These are phyloP conservation scores for Rhizophora mangle DNA, from an alignment of 345 rosid species.

Conservation along the genomic window DNA sequence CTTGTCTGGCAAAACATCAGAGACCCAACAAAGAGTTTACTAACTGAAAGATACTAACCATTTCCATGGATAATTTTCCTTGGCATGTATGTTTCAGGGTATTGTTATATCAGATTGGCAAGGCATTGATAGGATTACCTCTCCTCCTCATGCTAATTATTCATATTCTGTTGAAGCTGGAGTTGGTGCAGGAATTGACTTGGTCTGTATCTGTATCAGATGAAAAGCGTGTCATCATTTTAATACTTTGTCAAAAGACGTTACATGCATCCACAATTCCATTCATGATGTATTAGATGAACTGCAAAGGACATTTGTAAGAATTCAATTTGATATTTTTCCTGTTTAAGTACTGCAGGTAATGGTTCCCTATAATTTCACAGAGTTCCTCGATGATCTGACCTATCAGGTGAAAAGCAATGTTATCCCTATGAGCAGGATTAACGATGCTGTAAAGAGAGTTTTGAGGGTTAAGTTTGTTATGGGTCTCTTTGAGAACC, in stretches of 20 bases:
- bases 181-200: conserved; percentile 30
- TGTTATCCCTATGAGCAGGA: conserved; percentile 26
- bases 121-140: conserved; percentile 30
- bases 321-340: not conserved
- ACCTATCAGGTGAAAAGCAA: conserved; percentile 24
- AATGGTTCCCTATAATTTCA: conserved; percentile 27
- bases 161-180: conserved; percentile 28
- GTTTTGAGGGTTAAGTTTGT: conserved; percentile 24
- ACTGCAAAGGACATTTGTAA: not conserved
- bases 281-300: not conserved
- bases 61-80: not conserved
- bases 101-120: conserved; percentile 30
- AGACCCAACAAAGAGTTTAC: no score
- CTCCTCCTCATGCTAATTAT: conserved; percentile 29
- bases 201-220: conserved; percentile 14
- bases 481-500: conserved; percentile 31
- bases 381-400: conserved; percentile 24
- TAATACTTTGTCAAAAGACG: no score
- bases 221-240: no score
- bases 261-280: not conserved
- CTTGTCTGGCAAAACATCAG: no score
- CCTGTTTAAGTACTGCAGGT: conserved; percentile 12
- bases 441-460: conserved; percentile 24
- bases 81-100: conserved; percentile 14
- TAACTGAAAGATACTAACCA: not conserved